Percentiles rank a stretch among this genome's conserved stretches.
These are phyloP conservation scores for Asclepias syriaca DNA, from an alignment of 257 asterid species.

Conservation along the genomic window DNA sequence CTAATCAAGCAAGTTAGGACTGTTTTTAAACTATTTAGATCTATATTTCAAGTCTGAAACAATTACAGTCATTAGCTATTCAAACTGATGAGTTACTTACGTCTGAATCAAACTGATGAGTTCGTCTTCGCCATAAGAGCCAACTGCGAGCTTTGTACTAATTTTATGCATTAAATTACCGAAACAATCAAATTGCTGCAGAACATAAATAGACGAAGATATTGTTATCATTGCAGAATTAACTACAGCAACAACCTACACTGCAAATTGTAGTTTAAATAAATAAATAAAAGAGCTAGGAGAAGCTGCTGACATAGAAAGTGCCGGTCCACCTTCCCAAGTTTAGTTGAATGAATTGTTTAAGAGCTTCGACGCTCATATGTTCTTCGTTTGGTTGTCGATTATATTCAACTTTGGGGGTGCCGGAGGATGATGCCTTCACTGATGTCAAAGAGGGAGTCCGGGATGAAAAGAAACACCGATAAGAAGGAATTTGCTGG, in stretches of 20 bases:
- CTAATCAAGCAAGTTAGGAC: too few species aligned
- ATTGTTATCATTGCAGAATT: not conserved
- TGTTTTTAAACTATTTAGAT: too few species aligned
- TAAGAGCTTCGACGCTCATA: slow-evolving; percentile 55
- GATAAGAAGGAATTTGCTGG: slow-evolving; percentile 11
- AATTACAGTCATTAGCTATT: not conserved
- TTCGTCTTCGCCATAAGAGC: slow-evolving; percentile 90
- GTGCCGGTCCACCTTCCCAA: slow-evolving; percentile 82
- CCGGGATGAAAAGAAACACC: slow-evolving; percentile 24
- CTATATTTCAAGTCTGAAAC: not conserved
- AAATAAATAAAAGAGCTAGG: not conserved
- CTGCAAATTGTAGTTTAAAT: not conserved
- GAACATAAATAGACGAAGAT: slow-evolving; percentile 9
- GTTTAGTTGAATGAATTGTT: slow-evolving; percentile 66
- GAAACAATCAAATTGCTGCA: slow-evolving; percentile 81
- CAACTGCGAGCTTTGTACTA: slow-evolving; percentile 68
- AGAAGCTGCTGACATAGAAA: slow-evolving; percentile 46
- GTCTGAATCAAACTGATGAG: slow-evolving; percentile 90
- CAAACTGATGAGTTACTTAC: slow-evolving; percentile 43
- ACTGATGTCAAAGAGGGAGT: slow-evolving; percentile 28
- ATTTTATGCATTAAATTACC: slow-evolving; percentile 74
- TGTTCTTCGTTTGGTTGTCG: slow-evolving; percentile 24
- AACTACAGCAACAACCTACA: not conserved
- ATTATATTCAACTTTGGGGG: slow-evolving; percentile 35
- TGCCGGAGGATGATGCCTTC: slow-evolving; percentile 28